Conservation (phyloP, 805 yeast genomes). For the Metschnikowia borealis region DNA sequence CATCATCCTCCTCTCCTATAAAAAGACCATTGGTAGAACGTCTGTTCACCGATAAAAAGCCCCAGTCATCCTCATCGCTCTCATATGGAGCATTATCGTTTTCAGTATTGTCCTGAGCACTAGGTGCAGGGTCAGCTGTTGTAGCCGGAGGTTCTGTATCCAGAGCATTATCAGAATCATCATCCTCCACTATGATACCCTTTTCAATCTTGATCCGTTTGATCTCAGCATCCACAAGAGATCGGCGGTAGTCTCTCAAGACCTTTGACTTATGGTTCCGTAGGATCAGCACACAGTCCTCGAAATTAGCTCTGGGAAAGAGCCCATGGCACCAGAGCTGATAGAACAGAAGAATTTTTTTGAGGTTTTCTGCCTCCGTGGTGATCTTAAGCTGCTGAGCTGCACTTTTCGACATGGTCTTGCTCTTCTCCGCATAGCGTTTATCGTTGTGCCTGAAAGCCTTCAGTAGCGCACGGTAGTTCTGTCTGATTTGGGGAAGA, state of each 20-base stretch:
- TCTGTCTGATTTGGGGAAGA: constrained; percentile 28
- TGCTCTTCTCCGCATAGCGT: constrained; percentile 12
- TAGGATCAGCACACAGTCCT: constrained; percentile 17
- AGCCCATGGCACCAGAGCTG: constrained; percentile 45
- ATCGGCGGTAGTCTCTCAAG: constrained; percentile 13
- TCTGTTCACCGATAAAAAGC: constrained; percentile 14
- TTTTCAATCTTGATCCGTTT: constrained; percentile 16
- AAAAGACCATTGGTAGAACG: constrained; percentile 23
- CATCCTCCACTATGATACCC: constrained; percentile 17
- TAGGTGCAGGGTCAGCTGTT: constrained; percentile 5
- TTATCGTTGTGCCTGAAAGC: constrained; percentile 28
- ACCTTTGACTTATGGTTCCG: constrained; percentile 13
- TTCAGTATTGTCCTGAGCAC: constrained; percentile 6
- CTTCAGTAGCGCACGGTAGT: constrained; percentile 25
- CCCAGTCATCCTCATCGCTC: constrained; percentile 20
- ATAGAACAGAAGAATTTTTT: constrained; percentile 37
- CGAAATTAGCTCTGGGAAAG: constrained; percentile 18
- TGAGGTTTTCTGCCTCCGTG: constrained; percentile 33
- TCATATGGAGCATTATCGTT: constrained; percentile 8
- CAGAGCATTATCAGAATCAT: constrained; percentile 1
- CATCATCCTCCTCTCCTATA: constrained; percentile 30
- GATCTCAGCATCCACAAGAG: constrained; percentile 15
- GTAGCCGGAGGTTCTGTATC: constrained; percentile 8
- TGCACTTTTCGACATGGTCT: constrained; percentile 14
- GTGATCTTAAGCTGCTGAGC: constrained; percentile 22